Base-by-base conservation (phyloP, 2,329 filamentous ascomycete species). In the Fusarium sp. region DNA sequence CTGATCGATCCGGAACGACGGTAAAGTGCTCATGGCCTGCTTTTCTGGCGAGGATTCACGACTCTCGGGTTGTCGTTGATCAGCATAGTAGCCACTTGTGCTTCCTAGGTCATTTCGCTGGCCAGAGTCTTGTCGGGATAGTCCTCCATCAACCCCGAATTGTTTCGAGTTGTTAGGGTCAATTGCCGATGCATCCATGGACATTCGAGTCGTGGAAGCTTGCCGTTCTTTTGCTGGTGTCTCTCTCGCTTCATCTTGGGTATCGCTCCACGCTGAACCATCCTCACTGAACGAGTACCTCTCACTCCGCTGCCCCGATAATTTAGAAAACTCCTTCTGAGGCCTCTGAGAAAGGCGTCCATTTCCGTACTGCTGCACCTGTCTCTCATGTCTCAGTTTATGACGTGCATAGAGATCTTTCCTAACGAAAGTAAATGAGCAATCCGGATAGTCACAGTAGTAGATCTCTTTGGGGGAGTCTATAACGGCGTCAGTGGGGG, bases 401-500 rank as follows among this genome's bases (percentile, higher is more conserved):
- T 78, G 77, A 22, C 77, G 77, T 9, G 77, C 77, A 42, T 75
- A 78, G 20, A 78, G 75, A 60, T 78, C 77, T 59, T 78, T 78
- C 30, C 77, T 77, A 36, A 78, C 77, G 57, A 78, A 78, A 22
- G 77, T 78, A 44, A 78, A 78, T 30, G 77, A 78, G 59, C 77
- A 78, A 18, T 78, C 77, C 26, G 77, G 77, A 34, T 78, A 78
- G 42, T 78, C 75, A 39, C 77, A 78, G 34, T 78, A 77, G 57
- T 78, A 78, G n/a, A 78, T 78, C 62, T 78, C 77, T 64, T 78
- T 78, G 41, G 77, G 77, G 39, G 77, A 78, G 60, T 78, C 77
- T 78, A 22, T 32, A n/a, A 41, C 14, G 28, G 45, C 44, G 75
- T 78, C 57, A 78, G 75, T 58, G 42, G 12, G 15, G 52, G 5